A percentile compares a stretch with the other conserved stretches of the same genome.
Evolutionary conservation across 345 rosid species (phyloP).

Genomic region (Moringa oleifera): DNA sequence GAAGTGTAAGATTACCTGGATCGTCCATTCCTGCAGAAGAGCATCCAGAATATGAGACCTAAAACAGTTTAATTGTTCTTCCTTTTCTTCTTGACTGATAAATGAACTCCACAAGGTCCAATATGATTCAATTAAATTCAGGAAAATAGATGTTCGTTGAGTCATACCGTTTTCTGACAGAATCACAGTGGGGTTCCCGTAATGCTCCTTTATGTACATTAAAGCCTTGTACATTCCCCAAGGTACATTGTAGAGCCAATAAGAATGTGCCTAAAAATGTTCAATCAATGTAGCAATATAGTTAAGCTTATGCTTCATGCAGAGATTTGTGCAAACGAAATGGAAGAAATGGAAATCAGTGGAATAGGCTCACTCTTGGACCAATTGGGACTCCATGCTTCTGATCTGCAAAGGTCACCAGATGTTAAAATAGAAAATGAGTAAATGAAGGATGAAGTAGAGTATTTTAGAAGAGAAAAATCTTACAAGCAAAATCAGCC

Average conservation of each 20-base stretch:
- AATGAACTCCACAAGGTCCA: background rate
- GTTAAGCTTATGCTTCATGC: background rate
- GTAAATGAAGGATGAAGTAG: no score
- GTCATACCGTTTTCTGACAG: constrained; percentile 80
- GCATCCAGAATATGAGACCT: background rate
- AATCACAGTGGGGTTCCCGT: constrained; percentile 82
- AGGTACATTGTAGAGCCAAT: constrained; percentile 91
- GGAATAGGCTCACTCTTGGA: constrained; percentile 44
- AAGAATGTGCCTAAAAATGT: constrained; percentile 64
- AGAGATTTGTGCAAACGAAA: no score
- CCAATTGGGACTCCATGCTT: constrained; percentile 74
- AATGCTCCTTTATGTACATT: constrained; percentile 78
- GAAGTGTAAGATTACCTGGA: constrained; percentile 68
- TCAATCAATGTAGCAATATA: background rate
- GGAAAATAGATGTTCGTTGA: background rate
- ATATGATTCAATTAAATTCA: background rate
- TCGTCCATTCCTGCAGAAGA: constrained; percentile 74
- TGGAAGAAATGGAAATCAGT: background rate
- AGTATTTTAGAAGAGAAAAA: background rate
- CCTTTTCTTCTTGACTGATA: background rate
- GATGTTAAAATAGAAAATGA: no score
- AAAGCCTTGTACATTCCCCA: constrained; percentile 94
- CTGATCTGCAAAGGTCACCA: constrained; percentile 36
- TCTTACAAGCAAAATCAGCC: constrained; percentile 70
- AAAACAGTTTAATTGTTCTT: background rate